Evolutionary conservation across 768 basidiomycete species (phyloP), one percentile per base, ranked within the genome.

Genomic region (Suillus sp.): DNA sequence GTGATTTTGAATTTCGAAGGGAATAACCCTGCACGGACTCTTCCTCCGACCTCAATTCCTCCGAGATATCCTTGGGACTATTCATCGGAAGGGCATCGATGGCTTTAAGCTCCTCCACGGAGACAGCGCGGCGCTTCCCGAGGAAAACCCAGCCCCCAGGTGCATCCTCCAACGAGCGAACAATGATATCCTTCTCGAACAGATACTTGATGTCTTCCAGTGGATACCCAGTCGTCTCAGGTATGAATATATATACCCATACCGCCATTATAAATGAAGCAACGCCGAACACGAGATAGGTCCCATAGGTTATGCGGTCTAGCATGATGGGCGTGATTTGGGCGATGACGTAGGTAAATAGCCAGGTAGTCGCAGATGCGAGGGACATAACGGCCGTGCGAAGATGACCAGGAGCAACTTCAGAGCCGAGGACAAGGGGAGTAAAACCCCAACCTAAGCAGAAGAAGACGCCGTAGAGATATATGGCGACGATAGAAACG

Each of bases 291-390:
- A 75, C 64, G 30, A 76, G 50, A 60, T 71, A 78, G 51, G 77
- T 78, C 27, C 73, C 73, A 64, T 68, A 74, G 16, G 47, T 61
- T 35, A 75, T 72, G 42, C 25, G 51, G 7, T 64, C 56, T 8
- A 80, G 65, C 74, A 80, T 75, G 51, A 63, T 72, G n/a, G 79
- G 78, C 25, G 78, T 79, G 51, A 74, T 54, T 64, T 80, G 76
- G 10, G 75, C 71, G 25, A 79, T 76, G 62, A 72, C 75, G 51
- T 79, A 78, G 18, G 77, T 71, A 66, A 79, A 73, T 9, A 78
- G 35, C 78, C 78, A 78, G 32, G 75, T 78, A 60, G 42, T 67
- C 6, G 50, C 73, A 25, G 69, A 71, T 34, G 76, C 77, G 30
- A 78, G 62, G 1, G 76, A 56, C 66, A 79, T 71, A 3, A 71